Evolutionary conservation across 2,329 filamentous ascomycete species (phyloP), one percentile per base, ranked within the genome.

Genomic region (Aspergillus niger): DNA sequence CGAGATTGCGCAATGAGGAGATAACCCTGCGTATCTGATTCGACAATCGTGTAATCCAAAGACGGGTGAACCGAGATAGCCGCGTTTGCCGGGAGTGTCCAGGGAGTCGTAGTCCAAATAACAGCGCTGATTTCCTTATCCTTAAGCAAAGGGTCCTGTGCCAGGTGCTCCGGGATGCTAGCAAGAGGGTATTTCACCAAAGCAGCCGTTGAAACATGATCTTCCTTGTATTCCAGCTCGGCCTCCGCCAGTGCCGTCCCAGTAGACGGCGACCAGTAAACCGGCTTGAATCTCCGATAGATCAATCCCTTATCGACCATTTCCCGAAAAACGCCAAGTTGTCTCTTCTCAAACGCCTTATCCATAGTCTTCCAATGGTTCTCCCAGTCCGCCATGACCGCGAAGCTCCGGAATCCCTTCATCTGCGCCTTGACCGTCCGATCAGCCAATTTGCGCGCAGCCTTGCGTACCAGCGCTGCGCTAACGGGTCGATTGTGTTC

Each of bases 31-130:
- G 74, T 74, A 0, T 80, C 80, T 1, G 84, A 80, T 57, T 82
- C 79, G 39, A 96, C 79, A 20, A 96, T 76, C 3, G 82, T 82
- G 73, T 98, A 99, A 47, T 86, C 80, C 62, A 98, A 78, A 41
- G 91, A 86, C 6, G 85, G 80, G 68, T 92, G 87, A 38, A 98
- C 84, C 2, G 92, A 93, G 73, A 99, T 92, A 0, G 91, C 93
- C 72, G 87, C 87, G 74, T 99, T 99, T 2, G 94, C 93, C 0
- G 95, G 94, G 5, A 99, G 81, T 0, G 95, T 99, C 95, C 95
- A 99, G 0, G 95, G 95, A 0, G 95, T 99, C 0, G 95, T 99
- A 2, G 95, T 99, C 95, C 95, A 99, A 55, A 98, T 91, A n/a
- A 95, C 84, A n/a, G 90, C 91, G 73, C 84, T 89, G 10, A 97